Percentiles rank a stretch among this genome's conserved stretches.
Conservation (phyloP, 371 early-diverging fungal species). For the Syncephalis fuscata region DNA sequence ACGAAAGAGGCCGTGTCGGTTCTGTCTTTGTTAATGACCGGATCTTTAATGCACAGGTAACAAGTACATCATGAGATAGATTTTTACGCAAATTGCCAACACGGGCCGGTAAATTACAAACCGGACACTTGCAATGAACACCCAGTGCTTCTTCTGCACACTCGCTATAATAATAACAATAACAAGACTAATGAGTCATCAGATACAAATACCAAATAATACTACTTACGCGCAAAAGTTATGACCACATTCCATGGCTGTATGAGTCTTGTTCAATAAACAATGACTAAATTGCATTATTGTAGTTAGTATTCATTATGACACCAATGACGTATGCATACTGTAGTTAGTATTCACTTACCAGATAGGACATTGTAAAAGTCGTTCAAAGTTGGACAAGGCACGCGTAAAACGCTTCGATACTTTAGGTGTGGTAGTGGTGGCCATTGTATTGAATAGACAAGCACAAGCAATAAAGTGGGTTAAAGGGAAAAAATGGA, state of each 20-base stretch:
- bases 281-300: no score
- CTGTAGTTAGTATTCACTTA: no score
- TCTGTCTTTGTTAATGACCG: slow-evolving; percentile 7
- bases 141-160: slow-evolving; percentile 9
- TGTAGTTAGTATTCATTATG: no score
- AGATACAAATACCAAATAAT: background rate
- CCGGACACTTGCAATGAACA: slow-evolving; percentile 7
- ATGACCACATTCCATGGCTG: slow-evolving; percentile 14
- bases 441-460: no score
- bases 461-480: no score
- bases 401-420: no score
- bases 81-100: slow-evolving; percentile 11
- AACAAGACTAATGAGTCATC: no score
- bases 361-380: no score
- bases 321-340: no score
- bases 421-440: no score
- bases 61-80: slow-evolving; percentile 11
- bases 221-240: slow-evolving; percentile 7
- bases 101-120: slow-evolving; percentile 10
- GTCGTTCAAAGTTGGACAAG: no score
- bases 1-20: background rate
- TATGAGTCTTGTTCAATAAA: slow-evolving; percentile 7
- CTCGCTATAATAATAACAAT: slow-evolving; percentile 2
- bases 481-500: no score
- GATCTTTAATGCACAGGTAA: slow-evolving; percentile 9